Base-by-base conservation (phyloP, 768 basidiomycete genomes). In the Coprinopsis marcescibilis region DNA sequence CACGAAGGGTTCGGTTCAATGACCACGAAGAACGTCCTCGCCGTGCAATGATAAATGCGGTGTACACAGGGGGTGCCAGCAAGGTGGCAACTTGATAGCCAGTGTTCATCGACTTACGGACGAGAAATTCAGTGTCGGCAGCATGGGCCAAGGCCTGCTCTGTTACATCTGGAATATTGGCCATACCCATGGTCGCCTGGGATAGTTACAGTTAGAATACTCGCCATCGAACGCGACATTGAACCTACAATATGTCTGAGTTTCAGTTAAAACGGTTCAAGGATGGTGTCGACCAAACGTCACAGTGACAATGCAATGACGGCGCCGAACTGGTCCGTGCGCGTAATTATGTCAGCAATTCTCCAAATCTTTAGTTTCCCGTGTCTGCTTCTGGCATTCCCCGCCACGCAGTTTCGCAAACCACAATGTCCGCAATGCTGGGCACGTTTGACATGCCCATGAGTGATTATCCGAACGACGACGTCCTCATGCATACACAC, bases 21-120 rank as follows among this genome's bases (percentile, higher is more conserved):
- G 73, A 75, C 46, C 88, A 65, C 23, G 77, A 69, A 12, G 67
- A 62, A 25, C 76, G 68, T 6, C 84, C 80, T 48, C 73, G 78
- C 52, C 77, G 72, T 26, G 70, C 67, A 26, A 85, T 52, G 10
- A 77, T 60, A 51, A 78, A 73, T 1, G 69, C 71, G 4, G 71
- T 61, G 52, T 89, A 89, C 4, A 70, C 61, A 7, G 84, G 80
- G 11, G 85, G 84, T 1, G 72, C 68, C 33, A 87, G 52, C 21
- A 86, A 54, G 4, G 87, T 88, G 46, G 76, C 67, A 33, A 79
- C 51, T 55, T 85, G 81, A 58, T 86, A 89, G 23, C 85, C 85
- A 55, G 78, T 73, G 24, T 65, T 73, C 75, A 80, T 78, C 34
- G 80, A 59, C 46, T 80, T 72, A 36, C 83, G 78, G 34, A 85